Base-by-base conservation (phyloP, 805 yeast genomes). In the Saccharomycopsis guyanensis region DNA sequence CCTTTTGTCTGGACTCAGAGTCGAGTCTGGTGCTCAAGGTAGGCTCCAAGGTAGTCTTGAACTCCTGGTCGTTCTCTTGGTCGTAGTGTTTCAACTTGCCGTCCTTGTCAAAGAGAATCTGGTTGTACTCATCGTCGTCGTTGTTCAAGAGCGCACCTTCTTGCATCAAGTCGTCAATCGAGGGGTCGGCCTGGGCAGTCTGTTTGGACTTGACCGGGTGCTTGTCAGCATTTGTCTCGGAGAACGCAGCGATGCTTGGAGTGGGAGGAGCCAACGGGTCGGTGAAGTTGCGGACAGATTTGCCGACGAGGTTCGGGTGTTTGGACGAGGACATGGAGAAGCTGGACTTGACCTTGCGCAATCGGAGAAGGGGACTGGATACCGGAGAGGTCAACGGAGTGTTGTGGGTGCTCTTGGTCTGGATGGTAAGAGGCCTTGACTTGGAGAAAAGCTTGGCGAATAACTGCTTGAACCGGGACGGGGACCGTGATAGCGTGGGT, bases 121-220 rank as follows among this genome's bases (percentile, higher is more conserved):
- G 35, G 33, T 40, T 43, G 18, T 43, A 43, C 18, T 47, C 53
- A 37, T 60, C 62, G 25, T 57, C 53, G 36, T 62, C 66, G 47
- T 63, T 65, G 24, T 61, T 61, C 42, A 63, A 45, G 38, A 63
- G 50, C 13, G 66, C 66, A 8, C 66, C 66, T 45, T 60, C 65
- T 34, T 57, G 60, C 33, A 57, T 60, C 51, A 63, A 52, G 22
- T 63, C 65, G 23, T 56, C 64, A 7, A 63, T 63, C 7, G 60
- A 54, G 4, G 64, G 56, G 47, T 60, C 22, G 10, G 16, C 10
- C 4, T 31, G 38, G 10, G 33, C 38, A 1, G 45, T 18, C 18
- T 27, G 25, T 23, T 22, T 32, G 18, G n/a, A 19, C n/a, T 13
- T 23, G n/a, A n/a, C n/a, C n/a, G n/a, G n/a, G n/a, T n/a, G n/a